Evolutionary conservation across 441 rosid species (phyloP).

Genomic region (Erodium trifolium): DNA sequence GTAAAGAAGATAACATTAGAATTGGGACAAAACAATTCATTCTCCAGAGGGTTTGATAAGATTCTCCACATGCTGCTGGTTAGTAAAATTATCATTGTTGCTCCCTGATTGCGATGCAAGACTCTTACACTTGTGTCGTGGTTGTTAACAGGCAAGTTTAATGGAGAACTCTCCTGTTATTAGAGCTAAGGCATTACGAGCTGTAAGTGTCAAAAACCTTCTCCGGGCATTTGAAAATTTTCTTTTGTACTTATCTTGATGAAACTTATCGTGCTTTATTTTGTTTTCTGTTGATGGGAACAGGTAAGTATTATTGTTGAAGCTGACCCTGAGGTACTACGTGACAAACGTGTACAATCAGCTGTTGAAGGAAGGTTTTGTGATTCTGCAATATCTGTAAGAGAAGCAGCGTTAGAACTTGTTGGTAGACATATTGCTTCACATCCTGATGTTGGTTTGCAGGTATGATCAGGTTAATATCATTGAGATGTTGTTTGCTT

Average conservation of each 20-base stretch:
- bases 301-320: constrained; percentile 98
- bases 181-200: constrained; percentile 93
- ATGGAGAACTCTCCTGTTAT: constrained; percentile 94
- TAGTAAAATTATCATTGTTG: constrained; percentile 28
- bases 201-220: constrained; percentile 49
- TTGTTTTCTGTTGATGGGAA: constrained; percentile 29
- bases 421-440: constrained; percentile 98
- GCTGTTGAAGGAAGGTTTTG: constrained; percentile 99
- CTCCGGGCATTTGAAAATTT: neutral
- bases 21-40: constrained; percentile 86
- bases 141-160: constrained; percentile 71
- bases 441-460: constrained; percentile 92
- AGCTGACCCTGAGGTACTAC: constrained; percentile 92
- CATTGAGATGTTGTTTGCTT: constrained; percentile 13
- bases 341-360: constrained; percentile 85
- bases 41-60: constrained; percentile 96
- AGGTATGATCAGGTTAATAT: constrained; percentile 42
- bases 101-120: constrained; percentile 18
- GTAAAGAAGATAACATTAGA: constrained; percentile 78
- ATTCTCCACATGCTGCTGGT: constrained; percentile 97
- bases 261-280: neutral
- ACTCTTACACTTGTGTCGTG: constrained; percentile 24
- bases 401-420: constrained; percentile 99
- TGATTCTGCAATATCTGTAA: constrained; percentile 96
- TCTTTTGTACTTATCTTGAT: constrained; percentile 17